Evolutionary conservation across 139 green algal species (phyloP).

Genomic region (Bryopsis sp.): DNA sequence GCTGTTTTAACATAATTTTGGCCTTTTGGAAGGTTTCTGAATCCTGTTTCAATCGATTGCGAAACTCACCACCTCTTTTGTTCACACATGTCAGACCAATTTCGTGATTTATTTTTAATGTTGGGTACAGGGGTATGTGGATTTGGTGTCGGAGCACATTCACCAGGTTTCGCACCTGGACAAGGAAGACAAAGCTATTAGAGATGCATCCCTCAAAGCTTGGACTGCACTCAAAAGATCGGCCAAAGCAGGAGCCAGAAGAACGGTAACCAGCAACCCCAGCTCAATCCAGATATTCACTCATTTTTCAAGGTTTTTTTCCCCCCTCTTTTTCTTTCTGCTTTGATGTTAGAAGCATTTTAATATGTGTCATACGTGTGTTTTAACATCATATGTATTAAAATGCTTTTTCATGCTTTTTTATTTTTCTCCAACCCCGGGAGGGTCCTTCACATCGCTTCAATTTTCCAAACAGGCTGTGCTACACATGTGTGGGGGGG

Average conservation of each 20-base stretch:
- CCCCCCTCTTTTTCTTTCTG: neutral
- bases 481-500: neutral
- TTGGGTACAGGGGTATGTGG: conserved; percentile 62
- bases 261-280: conserved; percentile 42
- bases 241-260: conserved; percentile 72
- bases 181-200: conserved; percentile 25
- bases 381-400: too few relatives aligned
- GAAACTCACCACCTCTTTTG: too few relatives aligned
- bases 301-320: too few relatives aligned
- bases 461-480: too few relatives aligned
- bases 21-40: too few relatives aligned
- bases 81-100: too few relatives aligned
- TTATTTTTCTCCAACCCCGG: neutral
- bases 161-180: conserved; percentile 46
- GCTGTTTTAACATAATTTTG: too few relatives aligned
- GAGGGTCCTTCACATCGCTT: too few relatives aligned
- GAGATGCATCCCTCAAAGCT: conserved; percentile 39
- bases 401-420: neutral
- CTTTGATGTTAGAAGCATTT: neutral
- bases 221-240: conserved; percentile 81
- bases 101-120: too few relatives aligned
- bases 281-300: neutral
- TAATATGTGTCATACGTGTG: too few relatives aligned
- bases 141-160: conserved; percentile 81
- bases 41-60: too few relatives aligned